phyloP scores from a whole-genome alignment of 2,329 filamentous ascomycete genomes.

The Sarocladium kiliense region DNA sequence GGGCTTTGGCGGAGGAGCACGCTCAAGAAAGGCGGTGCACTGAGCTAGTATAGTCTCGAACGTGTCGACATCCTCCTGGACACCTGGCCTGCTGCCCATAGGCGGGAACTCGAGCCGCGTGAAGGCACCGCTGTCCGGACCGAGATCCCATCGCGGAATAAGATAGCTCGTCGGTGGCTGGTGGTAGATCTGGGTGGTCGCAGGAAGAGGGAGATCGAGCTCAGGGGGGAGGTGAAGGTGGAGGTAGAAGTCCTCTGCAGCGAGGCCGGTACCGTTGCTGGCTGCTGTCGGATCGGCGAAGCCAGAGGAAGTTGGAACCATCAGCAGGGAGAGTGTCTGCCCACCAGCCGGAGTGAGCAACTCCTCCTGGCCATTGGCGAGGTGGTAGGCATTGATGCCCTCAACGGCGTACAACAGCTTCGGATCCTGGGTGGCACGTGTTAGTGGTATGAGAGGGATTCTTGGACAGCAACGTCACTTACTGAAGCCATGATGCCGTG shows the following conservation, averaged over 20 bases:
- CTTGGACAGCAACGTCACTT: not conserved
- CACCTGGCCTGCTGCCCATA: constrained; percentile 63
- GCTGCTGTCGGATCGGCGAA: constrained; percentile 51
- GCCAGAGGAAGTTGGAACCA: constrained; percentile 86
- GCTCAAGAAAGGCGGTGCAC: constrained; percentile 91
- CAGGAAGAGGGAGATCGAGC: constrained; percentile 86
- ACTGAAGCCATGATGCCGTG: constrained; percentile 6
- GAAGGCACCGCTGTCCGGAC: constrained; percentile 82
- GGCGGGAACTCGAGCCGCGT: constrained; percentile 87
- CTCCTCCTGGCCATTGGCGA: constrained; percentile 80
- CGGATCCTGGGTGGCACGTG: constrained; percentile 42
- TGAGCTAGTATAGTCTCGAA: constrained; percentile 98
- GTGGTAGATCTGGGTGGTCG: constrained; percentile 95
- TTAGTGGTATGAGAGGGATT: not conserved
- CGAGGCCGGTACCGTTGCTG: constrained; percentile 35
- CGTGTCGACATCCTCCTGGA: constrained; percentile 90
- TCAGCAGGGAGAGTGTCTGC: constrained; percentile 86
- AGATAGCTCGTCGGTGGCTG: constrained; percentile 89
- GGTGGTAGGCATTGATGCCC: constrained; percentile 86
- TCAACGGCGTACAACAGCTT: constrained; percentile 68
- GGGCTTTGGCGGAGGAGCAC: constrained; percentile 58
- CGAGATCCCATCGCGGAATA: constrained; percentile 92
- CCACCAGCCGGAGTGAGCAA: constrained; percentile 79
- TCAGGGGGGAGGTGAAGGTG: constrained; percentile 93
- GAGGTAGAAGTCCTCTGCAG: constrained; percentile 90